Conservation (phyloP, 2,329 filamentous ascomycete genomes). For the Trichophyton equinum region DNA sequence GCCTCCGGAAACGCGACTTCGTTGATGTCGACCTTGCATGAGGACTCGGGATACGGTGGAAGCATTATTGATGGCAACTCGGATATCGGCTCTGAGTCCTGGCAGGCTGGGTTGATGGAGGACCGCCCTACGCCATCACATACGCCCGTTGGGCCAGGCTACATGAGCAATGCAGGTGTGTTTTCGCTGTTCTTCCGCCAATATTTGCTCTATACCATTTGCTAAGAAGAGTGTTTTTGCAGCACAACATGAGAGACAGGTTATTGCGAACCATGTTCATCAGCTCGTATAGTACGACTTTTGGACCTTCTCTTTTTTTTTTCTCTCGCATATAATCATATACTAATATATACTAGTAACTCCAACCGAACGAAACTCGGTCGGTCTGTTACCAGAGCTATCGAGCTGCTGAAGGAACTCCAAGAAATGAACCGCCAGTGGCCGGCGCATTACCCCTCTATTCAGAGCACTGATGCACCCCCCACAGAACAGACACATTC, state of each 20-base stretch:
- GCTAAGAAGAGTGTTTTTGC: slow-evolving; percentile 15
- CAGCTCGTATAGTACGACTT: slow-evolving; percentile 65
- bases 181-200: background rate
- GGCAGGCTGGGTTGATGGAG: slow-evolving; percentile 44
- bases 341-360: slow-evolving; percentile 42
- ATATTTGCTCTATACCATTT: background rate
- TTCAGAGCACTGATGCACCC: slow-evolving; percentile 20
- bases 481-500: slow-evolving; percentile 13
- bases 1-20: slow-evolving; percentile 70
- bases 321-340: background rate
- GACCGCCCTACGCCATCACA: slow-evolving; percentile 47
- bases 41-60: slow-evolving; percentile 84
- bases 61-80: slow-evolving; percentile 44
- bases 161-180: slow-evolving; percentile 34
- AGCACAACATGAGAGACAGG: slow-evolving; percentile 52
- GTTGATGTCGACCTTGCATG: slow-evolving; percentile 67
- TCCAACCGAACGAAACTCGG: slow-evolving; percentile 78
- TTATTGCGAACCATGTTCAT: slow-evolving; percentile 70
- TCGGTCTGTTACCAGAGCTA: slow-evolving; percentile 72
- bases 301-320: background rate
- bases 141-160: slow-evolving; percentile 39
- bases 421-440: slow-evolving; percentile 83
- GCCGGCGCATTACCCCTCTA: slow-evolving; percentile 87
- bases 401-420: slow-evolving; percentile 69
- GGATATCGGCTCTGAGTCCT: slow-evolving; percentile 24